Conservation (phyloP, 2,329 filamentous ascomycete genomes). For the Sporothrix curviconia region DNA sequence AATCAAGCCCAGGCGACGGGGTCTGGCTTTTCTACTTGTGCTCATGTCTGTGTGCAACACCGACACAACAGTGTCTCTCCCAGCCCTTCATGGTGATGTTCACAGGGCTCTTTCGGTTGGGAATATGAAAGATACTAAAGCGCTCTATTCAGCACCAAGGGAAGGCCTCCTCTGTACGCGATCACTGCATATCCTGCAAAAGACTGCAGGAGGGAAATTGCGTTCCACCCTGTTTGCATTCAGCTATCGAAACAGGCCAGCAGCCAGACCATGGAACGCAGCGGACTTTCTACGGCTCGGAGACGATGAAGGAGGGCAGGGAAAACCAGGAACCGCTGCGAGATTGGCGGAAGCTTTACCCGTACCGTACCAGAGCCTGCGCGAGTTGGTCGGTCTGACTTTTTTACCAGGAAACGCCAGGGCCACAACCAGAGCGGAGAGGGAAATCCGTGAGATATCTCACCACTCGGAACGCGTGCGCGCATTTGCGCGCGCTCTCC, state of each 20-base stretch:
- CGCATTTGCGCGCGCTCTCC: no score
- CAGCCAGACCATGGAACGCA: background rate
- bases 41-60: background rate
- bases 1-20: background rate
- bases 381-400: no score
- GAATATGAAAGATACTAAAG: no score
- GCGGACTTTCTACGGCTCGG: background rate
- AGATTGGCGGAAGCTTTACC: background rate
- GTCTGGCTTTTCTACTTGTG: background rate
- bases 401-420: no score
- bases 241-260: background rate
- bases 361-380: no score
- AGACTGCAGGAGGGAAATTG: background rate
- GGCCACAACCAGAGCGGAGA: no score
- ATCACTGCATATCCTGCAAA: background rate
- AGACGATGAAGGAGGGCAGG: background rate
- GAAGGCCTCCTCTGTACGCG: background rate
- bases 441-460: no score
- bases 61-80: background rate
- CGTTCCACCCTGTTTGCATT: background rate
- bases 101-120: background rate
- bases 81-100: no score
- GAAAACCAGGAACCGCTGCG: background rate
- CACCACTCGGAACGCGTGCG: no score
- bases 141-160: no score